These are phyloP conservation scores for Pichia rugopelliculosa DNA, from an alignment of 805 yeast genomes.

Conservation along the genomic window DNA sequence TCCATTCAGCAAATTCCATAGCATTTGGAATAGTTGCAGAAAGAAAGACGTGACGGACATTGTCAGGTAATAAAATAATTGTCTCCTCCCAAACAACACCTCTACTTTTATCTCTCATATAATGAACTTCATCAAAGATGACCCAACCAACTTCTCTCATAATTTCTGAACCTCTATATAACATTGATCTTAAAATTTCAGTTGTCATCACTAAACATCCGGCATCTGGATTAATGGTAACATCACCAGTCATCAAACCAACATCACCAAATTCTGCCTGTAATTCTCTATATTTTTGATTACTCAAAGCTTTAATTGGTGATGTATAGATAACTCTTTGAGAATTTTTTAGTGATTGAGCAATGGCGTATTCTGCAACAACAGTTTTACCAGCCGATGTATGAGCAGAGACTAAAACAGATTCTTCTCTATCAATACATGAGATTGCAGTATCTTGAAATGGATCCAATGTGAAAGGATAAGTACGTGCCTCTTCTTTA, in stretches of 20 bases:
- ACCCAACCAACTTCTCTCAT: conserved; percentile 97
- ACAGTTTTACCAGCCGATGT: conserved; percentile 97
- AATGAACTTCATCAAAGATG: conserved; percentile 96
- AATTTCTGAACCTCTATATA: conserved; percentile 92
- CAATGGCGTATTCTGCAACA: conserved; percentile 95
- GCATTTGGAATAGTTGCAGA: conserved; percentile 98
- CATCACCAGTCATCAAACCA: conserved; percentile 96
- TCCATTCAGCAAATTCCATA: conserved; percentile 98
- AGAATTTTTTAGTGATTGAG: conserved; percentile 84
- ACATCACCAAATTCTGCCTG: conserved; percentile 46
- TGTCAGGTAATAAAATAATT: conserved; percentile 94
- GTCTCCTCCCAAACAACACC: conserved; percentile 99
- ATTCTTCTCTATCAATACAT: conserved; percentile 89
- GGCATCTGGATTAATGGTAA: conserved; percentile 94
- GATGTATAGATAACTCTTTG: conserved; percentile 94
- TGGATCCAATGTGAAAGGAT: conserved; percentile 92
- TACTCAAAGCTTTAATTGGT: conserved; percentile 86
- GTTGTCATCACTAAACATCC: conserved; percentile 97
- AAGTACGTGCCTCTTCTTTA: conserved; percentile 70
- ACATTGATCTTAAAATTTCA: conserved; percentile 90
- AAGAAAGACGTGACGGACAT: conserved; percentile 80
- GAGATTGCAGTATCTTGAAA: conserved; percentile 96
- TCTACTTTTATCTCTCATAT: conserved; percentile 92
- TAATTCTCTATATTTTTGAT: conserved; percentile 79
- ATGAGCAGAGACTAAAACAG: conserved; percentile 95